These are phyloP conservation scores for Boletus sp. DNA, from an alignment of 768 basidiomycete species.

Conservation along the genomic window DNA sequence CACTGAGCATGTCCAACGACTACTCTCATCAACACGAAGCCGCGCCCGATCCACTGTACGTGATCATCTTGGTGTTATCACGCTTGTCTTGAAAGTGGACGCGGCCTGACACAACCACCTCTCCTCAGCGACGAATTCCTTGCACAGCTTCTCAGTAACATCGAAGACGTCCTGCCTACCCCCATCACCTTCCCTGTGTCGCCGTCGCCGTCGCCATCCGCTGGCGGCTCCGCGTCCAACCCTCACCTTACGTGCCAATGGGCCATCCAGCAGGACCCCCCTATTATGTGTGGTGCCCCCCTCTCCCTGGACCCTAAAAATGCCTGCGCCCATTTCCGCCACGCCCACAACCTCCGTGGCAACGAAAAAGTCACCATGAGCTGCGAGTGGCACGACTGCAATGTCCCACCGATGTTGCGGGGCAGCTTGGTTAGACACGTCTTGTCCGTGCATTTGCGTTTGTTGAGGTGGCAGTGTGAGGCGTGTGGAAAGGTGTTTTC, in stretches of 20 bases:
- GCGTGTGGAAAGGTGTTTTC: conserved; percentile 15
- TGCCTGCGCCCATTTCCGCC: conserved; percentile 12
- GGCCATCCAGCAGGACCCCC: not conserved
- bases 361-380: conserved; percentile 11
- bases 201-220: not conserved
- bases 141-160: conserved; percentile 9
- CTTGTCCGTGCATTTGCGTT: conserved; percentile 13
- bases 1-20: conserved; percentile 1
- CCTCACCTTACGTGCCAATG: conserved; percentile 10
- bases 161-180: not conserved
- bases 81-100: not conserved
- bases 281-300: not conserved
- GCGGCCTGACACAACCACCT: not conserved
- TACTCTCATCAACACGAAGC: not conserved
- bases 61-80: not conserved
- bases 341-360: conserved; percentile 12
- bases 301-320: conserved; percentile 4
- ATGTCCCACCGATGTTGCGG: conserved; percentile 13
- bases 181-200: not conserved
- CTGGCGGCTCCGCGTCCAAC: not conserved
- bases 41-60: conserved; percentile 12
- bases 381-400: conserved; percentile 18
- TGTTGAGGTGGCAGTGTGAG: conserved; percentile 16
- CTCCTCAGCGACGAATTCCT: conserved; percentile 13
- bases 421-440: conserved; percentile 22